Evolutionary conservation across 2,329 filamentous ascomycete species (phyloP).

Genomic region (Cercospora zeae-maydis): DNA sequence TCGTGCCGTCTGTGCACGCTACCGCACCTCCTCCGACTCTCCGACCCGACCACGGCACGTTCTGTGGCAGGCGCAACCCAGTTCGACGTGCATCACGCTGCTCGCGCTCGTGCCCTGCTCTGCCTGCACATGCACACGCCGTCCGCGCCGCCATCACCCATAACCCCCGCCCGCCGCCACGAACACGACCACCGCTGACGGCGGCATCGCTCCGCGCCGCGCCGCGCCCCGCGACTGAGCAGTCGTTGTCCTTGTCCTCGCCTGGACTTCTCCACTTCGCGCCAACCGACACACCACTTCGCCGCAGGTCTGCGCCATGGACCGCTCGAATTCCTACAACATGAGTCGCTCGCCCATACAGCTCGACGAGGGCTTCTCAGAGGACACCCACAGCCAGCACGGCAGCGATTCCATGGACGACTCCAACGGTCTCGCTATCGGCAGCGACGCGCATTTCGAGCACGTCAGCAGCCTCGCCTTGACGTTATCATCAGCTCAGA

Average conservation of each 20-base stretch:
- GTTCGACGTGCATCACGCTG: background rate
- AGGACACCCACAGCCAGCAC: constrained; percentile 59
- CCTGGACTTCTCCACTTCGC: background rate
- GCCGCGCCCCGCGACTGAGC: background rate
- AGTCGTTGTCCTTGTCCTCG: background rate
- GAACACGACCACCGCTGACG: background rate
- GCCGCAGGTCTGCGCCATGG: background rate
- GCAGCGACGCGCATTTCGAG: constrained; percentile 16
- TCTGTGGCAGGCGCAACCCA: background rate
- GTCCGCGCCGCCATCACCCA: too few relatives aligned
- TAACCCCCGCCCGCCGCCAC: background rate
- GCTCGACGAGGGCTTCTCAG: constrained; percentile 72
- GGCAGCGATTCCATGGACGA: constrained; percentile 37
- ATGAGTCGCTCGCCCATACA: constrained; percentile 8
- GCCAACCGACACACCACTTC: background rate
- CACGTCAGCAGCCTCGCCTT: background rate
- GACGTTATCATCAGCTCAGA: background rate
- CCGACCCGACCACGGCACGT: background rate
- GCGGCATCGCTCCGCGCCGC: background rate
- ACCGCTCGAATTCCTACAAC: background rate
- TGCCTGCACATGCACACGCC: background rate
- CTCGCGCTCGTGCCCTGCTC: background rate
- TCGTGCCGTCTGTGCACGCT: background rate
- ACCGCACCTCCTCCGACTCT: background rate
- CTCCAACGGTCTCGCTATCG: constrained; percentile 18